Evolutionary conservation across 1,284 basidiomycete genomes (phyloP).

Genomic region (Papiliotrema fonsecae): DNA sequence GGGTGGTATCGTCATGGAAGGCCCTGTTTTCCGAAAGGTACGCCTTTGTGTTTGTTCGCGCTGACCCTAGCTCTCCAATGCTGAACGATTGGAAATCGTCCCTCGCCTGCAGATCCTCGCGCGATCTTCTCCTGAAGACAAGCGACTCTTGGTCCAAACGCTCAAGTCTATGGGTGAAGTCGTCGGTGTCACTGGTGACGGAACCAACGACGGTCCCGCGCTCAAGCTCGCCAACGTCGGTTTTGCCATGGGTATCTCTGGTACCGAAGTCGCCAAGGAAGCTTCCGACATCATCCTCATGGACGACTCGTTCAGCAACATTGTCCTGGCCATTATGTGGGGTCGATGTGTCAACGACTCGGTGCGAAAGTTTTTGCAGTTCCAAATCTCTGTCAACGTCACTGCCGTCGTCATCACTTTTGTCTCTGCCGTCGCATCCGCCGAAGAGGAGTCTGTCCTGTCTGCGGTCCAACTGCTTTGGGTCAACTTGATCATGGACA

Average conservation of each 20-base stretch:
- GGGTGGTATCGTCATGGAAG: slow-evolving; percentile 95
- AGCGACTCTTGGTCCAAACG: slow-evolving; percentile 85
- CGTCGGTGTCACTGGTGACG: slow-evolving; percentile 96
- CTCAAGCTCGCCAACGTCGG: slow-evolving; percentile 91
- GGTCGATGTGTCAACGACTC: slow-evolving; percentile 97
- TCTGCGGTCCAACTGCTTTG: slow-evolving; percentile 94
- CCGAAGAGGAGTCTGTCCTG: slow-evolving; percentile 72
- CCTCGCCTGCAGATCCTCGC: slow-evolving; percentile 63
- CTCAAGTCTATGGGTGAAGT: slow-evolving; percentile 85
- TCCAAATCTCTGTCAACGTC: slow-evolving; percentile 95
- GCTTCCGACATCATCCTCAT: slow-evolving; percentile 98
- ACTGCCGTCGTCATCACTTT: slow-evolving; percentile 94
- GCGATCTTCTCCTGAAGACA: slow-evolving; percentile 96
- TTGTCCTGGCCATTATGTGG: slow-evolving; percentile 98
- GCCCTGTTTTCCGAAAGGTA: slow-evolving; percentile 61
- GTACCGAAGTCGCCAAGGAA: slow-evolving; percentile 98
- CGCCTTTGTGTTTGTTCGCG: background rate
- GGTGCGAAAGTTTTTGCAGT: slow-evolving; percentile 95
- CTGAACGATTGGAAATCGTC: slow-evolving; percentile 53
- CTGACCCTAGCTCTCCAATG: slow-evolving; percentile 39
- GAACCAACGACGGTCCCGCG: slow-evolving; percentile 96
- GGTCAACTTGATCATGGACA: slow-evolving; percentile 76
- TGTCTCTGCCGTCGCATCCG: slow-evolving; percentile 78
- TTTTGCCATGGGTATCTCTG: slow-evolving; percentile 97
- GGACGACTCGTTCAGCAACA: slow-evolving; percentile 95